These are phyloP conservation scores for Trichomonas vaginalis DNA, from an alignment of 208 protist genomes.

Conservation along the genomic window DNA sequence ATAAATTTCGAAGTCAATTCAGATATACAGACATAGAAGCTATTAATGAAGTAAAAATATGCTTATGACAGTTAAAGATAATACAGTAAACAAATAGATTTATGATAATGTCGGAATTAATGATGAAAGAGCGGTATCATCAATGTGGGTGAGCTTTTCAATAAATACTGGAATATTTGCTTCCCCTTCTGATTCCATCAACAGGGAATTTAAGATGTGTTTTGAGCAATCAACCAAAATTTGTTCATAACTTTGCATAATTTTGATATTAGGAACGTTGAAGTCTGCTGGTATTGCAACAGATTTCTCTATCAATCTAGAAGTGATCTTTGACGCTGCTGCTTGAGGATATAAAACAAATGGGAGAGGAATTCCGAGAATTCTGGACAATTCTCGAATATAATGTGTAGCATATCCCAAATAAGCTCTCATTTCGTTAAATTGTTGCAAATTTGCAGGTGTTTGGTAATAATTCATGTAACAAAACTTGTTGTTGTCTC, in stretches of 20 bases:
- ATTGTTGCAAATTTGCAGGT: background rate
- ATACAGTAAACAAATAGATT: too few relatives aligned
- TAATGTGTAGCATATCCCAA: background rate
- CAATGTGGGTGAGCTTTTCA: too few relatives aligned
- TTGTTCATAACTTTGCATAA: background rate
- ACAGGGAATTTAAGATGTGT: background rate
- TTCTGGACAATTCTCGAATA: background rate
- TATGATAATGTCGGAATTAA: too few relatives aligned
- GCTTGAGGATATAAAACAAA: background rate
- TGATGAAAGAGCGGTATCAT: too few relatives aligned
- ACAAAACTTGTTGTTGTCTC: background rate
- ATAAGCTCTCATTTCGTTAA: background rate
- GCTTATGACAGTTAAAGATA: too few relatives aligned
- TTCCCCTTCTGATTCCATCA: background rate
- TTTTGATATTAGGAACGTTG: background rate
- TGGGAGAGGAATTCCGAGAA: background rate
- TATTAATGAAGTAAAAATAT: too few relatives aligned
- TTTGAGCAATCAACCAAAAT: background rate
- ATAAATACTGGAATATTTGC: too few relatives aligned
- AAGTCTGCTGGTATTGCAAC: background rate
- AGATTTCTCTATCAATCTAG: background rate
- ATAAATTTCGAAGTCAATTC: too few relatives aligned
- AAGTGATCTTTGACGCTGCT: background rate
- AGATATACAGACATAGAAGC: too few relatives aligned
- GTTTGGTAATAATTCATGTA: background rate